Conservation (phyloP, 2,329 filamentous ascomycete genomes). For the Aspergillus aculeatus region DNA sequence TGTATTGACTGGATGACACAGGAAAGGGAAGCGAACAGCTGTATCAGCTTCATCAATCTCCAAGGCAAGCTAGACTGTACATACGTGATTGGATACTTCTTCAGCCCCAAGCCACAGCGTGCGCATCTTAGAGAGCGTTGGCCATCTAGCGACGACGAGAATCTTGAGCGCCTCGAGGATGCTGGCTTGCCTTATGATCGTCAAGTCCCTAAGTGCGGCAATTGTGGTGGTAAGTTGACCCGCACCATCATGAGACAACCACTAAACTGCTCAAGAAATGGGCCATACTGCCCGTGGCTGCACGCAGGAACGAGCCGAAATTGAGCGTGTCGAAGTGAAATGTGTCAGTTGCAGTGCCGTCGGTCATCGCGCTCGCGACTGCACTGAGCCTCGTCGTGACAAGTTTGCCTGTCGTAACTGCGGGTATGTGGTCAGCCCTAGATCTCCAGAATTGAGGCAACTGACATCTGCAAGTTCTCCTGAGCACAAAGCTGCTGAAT, state of each 20-base stretch:
- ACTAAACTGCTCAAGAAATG: slow-evolving; percentile 36
- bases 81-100: slow-evolving; percentile 52
- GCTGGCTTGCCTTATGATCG: slow-evolving; percentile 53
- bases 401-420: slow-evolving; percentile 54
- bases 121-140: slow-evolving; percentile 48
- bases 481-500: slow-evolving; percentile 51
- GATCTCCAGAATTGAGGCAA: neutral
- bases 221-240: slow-evolving; percentile 48
- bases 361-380: slow-evolving; percentile 53
- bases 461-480: slow-evolving; percentile 32
- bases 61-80: slow-evolving; percentile 53
- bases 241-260: neutral
- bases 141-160: slow-evolving; percentile 51
- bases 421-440: slow-evolving; percentile 35
- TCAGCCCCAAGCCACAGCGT: slow-evolving; percentile 48
- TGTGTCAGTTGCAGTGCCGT: slow-evolving; percentile 51
- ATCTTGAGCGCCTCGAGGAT: slow-evolving; percentile 51
- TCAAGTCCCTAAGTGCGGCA: slow-evolving; percentile 50
- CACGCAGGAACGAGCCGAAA: slow-evolving; percentile 45
- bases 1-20: slow-evolving; percentile 18
- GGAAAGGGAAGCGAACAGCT: slow-evolving; percentile 43
- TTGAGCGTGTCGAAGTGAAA: slow-evolving; percentile 46
- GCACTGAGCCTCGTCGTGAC: slow-evolving; percentile 38
- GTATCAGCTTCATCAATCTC: slow-evolving; percentile 53
- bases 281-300: slow-evolving; percentile 51